Percentiles rank a stretch among this genome's conserved stretches.
Conservation (phyloP, 345 rosid species). For the Eucalyptus tenuipes region DNA sequence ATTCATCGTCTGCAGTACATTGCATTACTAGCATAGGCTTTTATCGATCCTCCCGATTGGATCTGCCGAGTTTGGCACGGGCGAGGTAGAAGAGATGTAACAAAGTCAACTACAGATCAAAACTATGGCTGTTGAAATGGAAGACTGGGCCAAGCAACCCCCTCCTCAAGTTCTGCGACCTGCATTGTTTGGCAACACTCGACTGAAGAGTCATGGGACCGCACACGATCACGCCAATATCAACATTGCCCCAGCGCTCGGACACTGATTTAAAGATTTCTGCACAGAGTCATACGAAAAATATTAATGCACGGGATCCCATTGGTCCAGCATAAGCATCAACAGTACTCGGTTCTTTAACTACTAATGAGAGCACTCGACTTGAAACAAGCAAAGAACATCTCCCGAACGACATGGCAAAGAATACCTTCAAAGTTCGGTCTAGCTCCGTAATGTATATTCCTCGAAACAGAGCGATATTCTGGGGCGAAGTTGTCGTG, state of each 20-base stretch:
- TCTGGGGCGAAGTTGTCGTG: not conserved
- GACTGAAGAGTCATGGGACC: slow-evolving; percentile 72
- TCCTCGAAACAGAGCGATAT: slow-evolving; percentile 7
- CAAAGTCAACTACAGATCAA: slow-evolving; percentile 31
- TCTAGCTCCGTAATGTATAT: slow-evolving; percentile 41
- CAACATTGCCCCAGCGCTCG: slow-evolving; percentile 55
- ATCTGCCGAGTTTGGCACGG: not conserved
- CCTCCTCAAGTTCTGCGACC: slow-evolving; percentile 42
- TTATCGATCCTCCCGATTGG: not conserved
- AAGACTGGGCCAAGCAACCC: slow-evolving; percentile 28
- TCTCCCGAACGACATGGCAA: not conserved
- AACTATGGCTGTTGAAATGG: slow-evolving; percentile 78
- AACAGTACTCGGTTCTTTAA: not conserved
- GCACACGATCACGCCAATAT: slow-evolving; percentile 70
- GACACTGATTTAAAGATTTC: slow-evolving; percentile 42
- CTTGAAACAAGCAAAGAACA: not conserved
- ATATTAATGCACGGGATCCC: not conserved
- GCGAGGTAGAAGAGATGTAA: not conserved
- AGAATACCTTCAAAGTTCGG: slow-evolving; percentile 68
- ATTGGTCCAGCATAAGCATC: not conserved
- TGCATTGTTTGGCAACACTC: slow-evolving; percentile 67
- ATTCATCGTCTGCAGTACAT: not conserved
- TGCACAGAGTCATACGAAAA: slow-evolving; percentile 9
- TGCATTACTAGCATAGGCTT: not conserved
- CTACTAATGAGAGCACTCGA: not conserved